These are phyloP conservation scores for Kluyveromyces marxianus DNA, from an alignment of 1,139 yeast genomes.

Conservation along the genomic window DNA sequence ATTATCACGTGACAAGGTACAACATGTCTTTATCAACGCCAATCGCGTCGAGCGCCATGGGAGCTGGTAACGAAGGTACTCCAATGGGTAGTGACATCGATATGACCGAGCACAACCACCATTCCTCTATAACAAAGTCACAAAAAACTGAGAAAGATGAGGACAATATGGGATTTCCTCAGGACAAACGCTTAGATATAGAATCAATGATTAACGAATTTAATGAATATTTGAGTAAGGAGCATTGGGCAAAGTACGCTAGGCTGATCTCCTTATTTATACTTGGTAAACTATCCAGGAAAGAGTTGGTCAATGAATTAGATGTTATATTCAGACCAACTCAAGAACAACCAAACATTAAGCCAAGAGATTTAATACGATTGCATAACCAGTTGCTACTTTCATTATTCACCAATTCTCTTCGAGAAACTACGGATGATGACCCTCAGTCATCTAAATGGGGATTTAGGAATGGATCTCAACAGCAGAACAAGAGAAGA, in stretches of 20 bases:
- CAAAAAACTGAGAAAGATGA: neutral
- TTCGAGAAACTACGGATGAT: slow-evolving; percentile 41
- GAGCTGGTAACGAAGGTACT: neutral
- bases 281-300: slow-evolving; percentile 70
- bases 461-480: slow-evolving; percentile 27
- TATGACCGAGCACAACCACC: neutral
- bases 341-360: slow-evolving; percentile 14
- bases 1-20: neutral
- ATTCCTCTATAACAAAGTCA: neutral
- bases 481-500: slow-evolving; percentile 20
- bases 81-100: neutral
- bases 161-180: slow-evolving; percentile 1
- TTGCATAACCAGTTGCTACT: slow-evolving; percentile 77
- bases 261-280: slow-evolving; percentile 68
- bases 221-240: slow-evolving; percentile 58
- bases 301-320: slow-evolving; percentile 43
- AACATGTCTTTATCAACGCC: neutral
- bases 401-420: slow-evolving; percentile 76
- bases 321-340: slow-evolving; percentile 20
- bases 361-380: slow-evolving; percentile 26
- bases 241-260: slow-evolving; percentile 80
- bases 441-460: slow-evolving; percentile 24
- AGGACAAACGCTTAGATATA: slow-evolving; percentile 53
- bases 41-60: too few relatives aligned
- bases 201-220: slow-evolving; percentile 68